Conservation (phyloP, 1,284 basidiomycete species). For the Sporisorium graminicola region DNA sequence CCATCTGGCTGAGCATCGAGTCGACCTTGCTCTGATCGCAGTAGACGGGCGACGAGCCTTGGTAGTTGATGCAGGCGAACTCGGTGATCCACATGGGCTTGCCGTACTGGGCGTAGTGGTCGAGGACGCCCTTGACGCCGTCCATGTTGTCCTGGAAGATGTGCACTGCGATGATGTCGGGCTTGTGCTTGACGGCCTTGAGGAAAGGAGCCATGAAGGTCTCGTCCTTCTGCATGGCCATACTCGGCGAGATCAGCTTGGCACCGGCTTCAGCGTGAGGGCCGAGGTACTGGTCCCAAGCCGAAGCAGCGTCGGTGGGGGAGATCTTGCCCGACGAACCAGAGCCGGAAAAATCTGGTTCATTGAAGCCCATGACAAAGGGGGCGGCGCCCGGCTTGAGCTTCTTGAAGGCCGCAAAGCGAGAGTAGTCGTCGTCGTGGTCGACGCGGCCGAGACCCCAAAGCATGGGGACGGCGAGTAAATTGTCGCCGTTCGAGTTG, state of each 20-base stretch:
- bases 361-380: constrained; percentile 59
- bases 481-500: constrained; percentile 36
- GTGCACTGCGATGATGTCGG: constrained; percentile 61
- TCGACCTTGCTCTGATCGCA: constrained; percentile 49
- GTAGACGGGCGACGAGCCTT: constrained; percentile 41
- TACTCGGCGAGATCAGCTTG: constrained; percentile 54
- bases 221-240: constrained; percentile 61
- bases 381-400: constrained; percentile 33
- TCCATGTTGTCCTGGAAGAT: constrained; percentile 61
- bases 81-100: constrained; percentile 62
- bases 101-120: constrained; percentile 56
- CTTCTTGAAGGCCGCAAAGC: constrained; percentile 56
- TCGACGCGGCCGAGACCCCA: constrained; percentile 55
- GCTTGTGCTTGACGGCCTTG: constrained; percentile 43
- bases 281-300: constrained; percentile 56
- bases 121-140: constrained; percentile 49
- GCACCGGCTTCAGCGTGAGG: constrained; percentile 50
- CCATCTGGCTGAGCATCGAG: constrained; percentile 42
- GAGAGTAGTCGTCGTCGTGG: constrained; percentile 51
- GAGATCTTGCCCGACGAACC: constrained; percentile 54
- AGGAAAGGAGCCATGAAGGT: constrained; percentile 52
- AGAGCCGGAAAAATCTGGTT: constrained; percentile 52
- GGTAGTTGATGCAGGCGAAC: constrained; percentile 56
- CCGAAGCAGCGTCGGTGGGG: constrained; percentile 32
- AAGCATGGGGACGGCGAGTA: constrained; percentile 49